phyloP scores from a whole-genome alignment of 2,329 filamentous ascomycete species.

The Drechslerella coelobrocha region DNA sequence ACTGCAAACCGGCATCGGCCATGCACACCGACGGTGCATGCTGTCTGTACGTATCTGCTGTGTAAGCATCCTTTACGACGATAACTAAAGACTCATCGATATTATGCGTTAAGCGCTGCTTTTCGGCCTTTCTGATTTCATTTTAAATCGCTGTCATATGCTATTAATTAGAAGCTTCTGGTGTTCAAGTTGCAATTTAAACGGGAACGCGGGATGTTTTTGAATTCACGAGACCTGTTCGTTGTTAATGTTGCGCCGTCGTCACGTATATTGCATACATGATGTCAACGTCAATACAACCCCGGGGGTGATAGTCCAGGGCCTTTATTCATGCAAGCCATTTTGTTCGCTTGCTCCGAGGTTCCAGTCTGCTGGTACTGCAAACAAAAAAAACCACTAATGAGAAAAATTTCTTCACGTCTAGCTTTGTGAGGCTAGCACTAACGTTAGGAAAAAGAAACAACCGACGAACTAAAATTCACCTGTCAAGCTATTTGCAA shows the following conservation, averaged over 20 bases:
- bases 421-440: background rate
- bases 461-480: background rate
- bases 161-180: conserved; percentile 43
- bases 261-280: conserved; percentile 4
- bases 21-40: conserved; percentile 1
- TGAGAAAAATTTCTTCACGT: conserved; percentile 2
- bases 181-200: conserved; percentile 8
- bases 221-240: conserved; percentile 28
- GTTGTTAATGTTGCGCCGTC: conserved; percentile 14
- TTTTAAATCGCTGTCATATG: conserved; percentile 13
- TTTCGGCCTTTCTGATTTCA: background rate
- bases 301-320: conserved; percentile 10
- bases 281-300: conserved; percentile 25
- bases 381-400: conserved; percentile 1
- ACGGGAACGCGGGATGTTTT: conserved; percentile 30
- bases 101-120: background rate
- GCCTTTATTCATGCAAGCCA: conserved; percentile 21
- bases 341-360: conserved; percentile 27
- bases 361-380: conserved; percentile 13
- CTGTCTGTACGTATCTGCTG: background rate
- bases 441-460: background rate
- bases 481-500: background rate
- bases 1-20: conserved; percentile 37
- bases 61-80: conserved; percentile 28
- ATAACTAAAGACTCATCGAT: conserved; percentile 21